Conservation (phyloP, 352 stramenopile species). For the Discostella stelligera region DNA sequence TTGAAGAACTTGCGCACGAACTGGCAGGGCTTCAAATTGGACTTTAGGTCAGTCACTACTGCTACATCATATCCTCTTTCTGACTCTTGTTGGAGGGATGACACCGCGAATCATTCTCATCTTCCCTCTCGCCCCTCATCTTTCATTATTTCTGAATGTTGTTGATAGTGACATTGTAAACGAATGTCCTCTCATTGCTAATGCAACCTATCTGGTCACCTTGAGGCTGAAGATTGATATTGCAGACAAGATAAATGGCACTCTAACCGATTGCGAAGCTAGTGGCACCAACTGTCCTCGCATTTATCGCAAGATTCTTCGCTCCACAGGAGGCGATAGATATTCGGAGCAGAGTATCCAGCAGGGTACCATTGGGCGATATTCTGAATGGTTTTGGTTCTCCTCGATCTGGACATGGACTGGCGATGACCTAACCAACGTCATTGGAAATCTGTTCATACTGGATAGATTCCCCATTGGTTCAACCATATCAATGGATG, state of each 20-base stretch:
- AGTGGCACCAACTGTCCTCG: slow-evolving; percentile 13
- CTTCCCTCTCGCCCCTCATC: background rate
- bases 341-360: slow-evolving; percentile 2
- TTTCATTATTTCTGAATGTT: background rate
- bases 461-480: slow-evolving; percentile 22
- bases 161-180: slow-evolving; percentile 15
- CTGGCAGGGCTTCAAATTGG: slow-evolving; percentile 43
- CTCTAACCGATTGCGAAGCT: slow-evolving; percentile 13
- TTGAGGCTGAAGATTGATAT: slow-evolving; percentile 27
- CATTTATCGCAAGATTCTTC: slow-evolving; percentile 12
- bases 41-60: slow-evolving; percentile 40
- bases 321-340: background rate
- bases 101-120: background rate
- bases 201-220: slow-evolving; percentile 36
- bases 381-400: slow-evolving; percentile 53
- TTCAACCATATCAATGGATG: slow-evolving; percentile 31
- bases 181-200: slow-evolving; percentile 32
- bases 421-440: slow-evolving; percentile 10
- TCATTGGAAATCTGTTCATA: slow-evolving; percentile 22
- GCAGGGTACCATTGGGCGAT: slow-evolving; percentile 19
- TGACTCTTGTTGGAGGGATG: background rate
- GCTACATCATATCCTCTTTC: background rate
- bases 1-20: slow-evolving; percentile 2
- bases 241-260: background rate
- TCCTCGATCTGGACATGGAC: slow-evolving; percentile 20